Evolutionary conservation across 768 basidiomycete species (phyloP).

Genomic region (Psilocybe azurescens): DNA sequence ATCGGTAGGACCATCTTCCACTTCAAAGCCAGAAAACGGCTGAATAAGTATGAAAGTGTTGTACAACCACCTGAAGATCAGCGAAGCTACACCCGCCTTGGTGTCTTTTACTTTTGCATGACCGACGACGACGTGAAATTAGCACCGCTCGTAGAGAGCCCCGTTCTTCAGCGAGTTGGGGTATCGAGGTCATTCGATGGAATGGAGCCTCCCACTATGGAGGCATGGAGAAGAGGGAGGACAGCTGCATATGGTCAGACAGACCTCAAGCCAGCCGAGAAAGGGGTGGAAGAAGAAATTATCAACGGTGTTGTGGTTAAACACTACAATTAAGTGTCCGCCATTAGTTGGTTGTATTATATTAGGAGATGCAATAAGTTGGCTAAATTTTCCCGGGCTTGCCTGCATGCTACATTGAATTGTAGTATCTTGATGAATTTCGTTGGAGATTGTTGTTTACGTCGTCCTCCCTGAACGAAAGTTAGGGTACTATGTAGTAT

Average conservation of each 20-base stretch:
- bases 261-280: conserved; percentile 42
- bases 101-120: conserved; percentile 63
- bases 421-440: too few relatives aligned
- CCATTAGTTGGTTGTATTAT: too few relatives aligned
- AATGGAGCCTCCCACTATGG: conserved; percentile 53
- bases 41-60: conserved; percentile 39
- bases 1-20: conserved; percentile 32
- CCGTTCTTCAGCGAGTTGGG: conserved; percentile 51
- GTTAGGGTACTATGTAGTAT: too few relatives aligned
- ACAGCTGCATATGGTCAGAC: conserved; percentile 57
- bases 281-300: conserved; percentile 57
- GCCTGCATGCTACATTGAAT: too few relatives aligned
- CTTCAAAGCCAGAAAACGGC: neutral
- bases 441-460: too few relatives aligned
- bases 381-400: too few relatives aligned
- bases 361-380: too few relatives aligned
- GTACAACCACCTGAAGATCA: conserved; percentile 64
- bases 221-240: conserved; percentile 55
- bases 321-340: conserved; percentile 51
- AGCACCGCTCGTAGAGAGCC: conserved; percentile 49
- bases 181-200: conserved; percentile 42
- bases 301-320: conserved; percentile 60
- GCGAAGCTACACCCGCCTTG: conserved; percentile 51
- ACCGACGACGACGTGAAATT: conserved; percentile 55
- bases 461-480: too few relatives aligned